Evolutionary conservation across 257 asterid genomes (phyloP), one percentile per base, ranked within the genome.

Genomic region (Handroanthus guayacan): DNA sequence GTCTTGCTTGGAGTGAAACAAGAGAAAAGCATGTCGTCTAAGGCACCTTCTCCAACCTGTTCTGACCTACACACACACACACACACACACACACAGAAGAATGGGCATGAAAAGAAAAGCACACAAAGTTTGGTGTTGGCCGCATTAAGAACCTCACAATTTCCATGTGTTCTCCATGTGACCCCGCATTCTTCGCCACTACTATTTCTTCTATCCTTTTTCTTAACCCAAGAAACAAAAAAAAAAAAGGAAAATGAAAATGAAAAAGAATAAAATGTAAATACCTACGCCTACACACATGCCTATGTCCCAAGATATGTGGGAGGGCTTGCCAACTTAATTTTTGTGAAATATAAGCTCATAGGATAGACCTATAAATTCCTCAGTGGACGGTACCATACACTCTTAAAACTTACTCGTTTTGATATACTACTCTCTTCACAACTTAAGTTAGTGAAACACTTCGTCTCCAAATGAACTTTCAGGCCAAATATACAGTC

Each of bases 1-100:
- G 72, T 72, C n/a, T 77, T 81, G 60, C 62, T 81, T 80, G 85
- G 84, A 82, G 85, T 72, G 84, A 74, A 84, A 83, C 84, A 81
- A 81, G 77, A 76, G 87, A 43, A 83, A 83, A 86, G 85, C 78
- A 76, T 81, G 79, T 82, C 81, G 79, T 78, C 78, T 54, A 79
- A 69, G 83, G 47, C 76, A 75, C 72, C 78, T 61, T 72, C 75
- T 57, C 65, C 77, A 74, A 55, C 69, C 78, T 78, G 71, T 76
- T 36, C 47, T 65, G 20, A 44, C 37, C 62, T 20, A 45, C 18
- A 45, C 72, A 71, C 41, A 38, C 71, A 34, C 43, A 34, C 60
- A 70, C 72, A 47, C 52, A 51, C 12, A 62, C 3, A 50, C 36
- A 51, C 11, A 9, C 3, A 31, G 41, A 44, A 20, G 12, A 43